Percentiles rank a stretch among this genome's conserved stretches.
These are phyloP conservation scores for Globisporangium iwayamae DNA, from an alignment of 352 stramenopile genomes.

Conservation along the genomic window DNA sequence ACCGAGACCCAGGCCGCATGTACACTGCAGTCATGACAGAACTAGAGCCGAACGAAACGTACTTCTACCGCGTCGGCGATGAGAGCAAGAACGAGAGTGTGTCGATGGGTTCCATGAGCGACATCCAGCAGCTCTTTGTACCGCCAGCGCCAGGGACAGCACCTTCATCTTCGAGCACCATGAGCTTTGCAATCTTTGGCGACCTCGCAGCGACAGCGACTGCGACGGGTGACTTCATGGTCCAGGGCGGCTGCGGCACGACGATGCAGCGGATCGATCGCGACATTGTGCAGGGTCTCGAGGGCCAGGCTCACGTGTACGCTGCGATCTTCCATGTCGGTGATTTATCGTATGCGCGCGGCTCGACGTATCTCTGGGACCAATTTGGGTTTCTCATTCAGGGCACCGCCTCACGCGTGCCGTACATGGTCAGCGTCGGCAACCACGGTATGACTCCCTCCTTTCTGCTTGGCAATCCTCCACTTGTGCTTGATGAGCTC, in stretches of 20 bases:
- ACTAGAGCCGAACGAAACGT: slow-evolving; percentile 4
- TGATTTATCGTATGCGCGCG: slow-evolving; percentile 73
- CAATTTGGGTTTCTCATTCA: slow-evolving; percentile 82
- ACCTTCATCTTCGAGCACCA: background rate
- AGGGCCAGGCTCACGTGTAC: slow-evolving; percentile 39
- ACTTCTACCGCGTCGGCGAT: slow-evolving; percentile 22
- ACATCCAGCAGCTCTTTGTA: slow-evolving; percentile 18
- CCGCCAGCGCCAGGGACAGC: slow-evolving; percentile 9
- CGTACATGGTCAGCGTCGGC: slow-evolving; percentile 71
- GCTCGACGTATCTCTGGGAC: slow-evolving; percentile 79
- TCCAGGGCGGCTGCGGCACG: slow-evolving; percentile 11
- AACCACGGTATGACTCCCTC: slow-evolving; percentile 29
- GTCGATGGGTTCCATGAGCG: slow-evolving; percentile 1
- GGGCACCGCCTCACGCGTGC: slow-evolving; percentile 59
- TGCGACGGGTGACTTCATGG: slow-evolving; percentile 14
- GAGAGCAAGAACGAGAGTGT: background rate
- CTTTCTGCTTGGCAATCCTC: background rate
- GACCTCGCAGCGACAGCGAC: slow-evolving; percentile 35
- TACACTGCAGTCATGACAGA: slow-evolving; percentile 17
- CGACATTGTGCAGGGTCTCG: slow-evolving; percentile 7
- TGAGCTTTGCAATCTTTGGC: slow-evolving; percentile 54
- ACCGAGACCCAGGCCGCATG: slow-evolving; percentile 14
- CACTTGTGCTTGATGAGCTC: background rate
- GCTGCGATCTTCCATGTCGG: slow-evolving; percentile 80
- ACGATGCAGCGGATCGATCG: slow-evolving; percentile 17